Evolutionary conservation across 345 rosid genomes (phyloP).

Genomic region (Physaria fendleri): DNA sequence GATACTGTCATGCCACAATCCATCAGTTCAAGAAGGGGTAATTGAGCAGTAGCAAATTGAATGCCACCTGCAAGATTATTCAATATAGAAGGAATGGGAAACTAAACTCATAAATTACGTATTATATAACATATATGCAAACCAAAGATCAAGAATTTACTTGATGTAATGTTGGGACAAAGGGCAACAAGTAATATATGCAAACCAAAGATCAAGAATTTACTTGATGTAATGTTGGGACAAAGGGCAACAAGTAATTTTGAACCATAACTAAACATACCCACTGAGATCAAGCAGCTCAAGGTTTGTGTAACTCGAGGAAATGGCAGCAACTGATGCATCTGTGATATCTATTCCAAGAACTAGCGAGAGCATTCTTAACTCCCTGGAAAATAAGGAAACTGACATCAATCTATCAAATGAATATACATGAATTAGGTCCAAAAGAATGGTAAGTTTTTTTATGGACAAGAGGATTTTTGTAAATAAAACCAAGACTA

Average conservation of each 20-base stretch:
- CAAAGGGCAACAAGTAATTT: slow-evolving; percentile 36
- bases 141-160: slow-evolving; percentile 42
- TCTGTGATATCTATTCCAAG: slow-evolving; percentile 88
- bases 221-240: slow-evolving; percentile 77
- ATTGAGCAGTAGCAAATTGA: slow-evolving; percentile 92
- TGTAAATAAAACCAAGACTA: neutral
- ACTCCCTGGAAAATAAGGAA: slow-evolving; percentile 41
- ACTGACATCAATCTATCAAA: slow-evolving; percentile 4
- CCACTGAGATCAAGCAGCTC: slow-evolving; percentile 97
- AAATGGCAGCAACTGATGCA: slow-evolving; percentile 92
- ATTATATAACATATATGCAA: neutral
- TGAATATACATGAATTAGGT: no score
- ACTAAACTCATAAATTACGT: neutral
- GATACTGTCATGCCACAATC: slow-evolving; percentile 96
- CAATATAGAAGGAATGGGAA: slow-evolving; percentile 2
- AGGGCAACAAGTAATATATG: slow-evolving; percentile 79
- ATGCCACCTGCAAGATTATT: slow-evolving; percentile 65
- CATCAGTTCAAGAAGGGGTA: slow-evolving; percentile 94
- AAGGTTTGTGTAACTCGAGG: slow-evolving; percentile 64
- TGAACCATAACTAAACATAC: slow-evolving; percentile 44
- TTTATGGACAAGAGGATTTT: neutral
- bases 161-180: slow-evolving; percentile 96
- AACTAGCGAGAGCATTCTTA: slow-evolving; percentile 91
- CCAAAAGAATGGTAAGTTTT: neutral
- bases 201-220: slow-evolving; percentile 36